Percentiles rank a stretch among this genome's conserved stretches.
These are phyloP conservation scores for Penicillium goetzii DNA, from an alignment of 495 filamentous ascomycete species.

Conservation along the genomic window DNA sequence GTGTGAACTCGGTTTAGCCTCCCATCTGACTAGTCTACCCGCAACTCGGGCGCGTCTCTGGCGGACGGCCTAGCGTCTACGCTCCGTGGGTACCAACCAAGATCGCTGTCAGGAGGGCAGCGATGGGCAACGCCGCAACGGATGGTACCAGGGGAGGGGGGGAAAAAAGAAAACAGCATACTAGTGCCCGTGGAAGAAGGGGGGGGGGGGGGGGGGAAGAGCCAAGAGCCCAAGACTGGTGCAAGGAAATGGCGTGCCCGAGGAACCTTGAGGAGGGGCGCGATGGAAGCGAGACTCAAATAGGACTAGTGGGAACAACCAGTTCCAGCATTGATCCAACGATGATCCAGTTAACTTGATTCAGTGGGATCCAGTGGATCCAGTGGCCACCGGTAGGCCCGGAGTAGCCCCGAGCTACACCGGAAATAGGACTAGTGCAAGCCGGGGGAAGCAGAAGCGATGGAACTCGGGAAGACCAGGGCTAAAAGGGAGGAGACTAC, in stretches of 20 bases:
- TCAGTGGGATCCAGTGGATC: constrained; percentile 6
- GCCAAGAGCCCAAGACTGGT: constrained; percentile 10
- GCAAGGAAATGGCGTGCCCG: constrained; percentile 46
- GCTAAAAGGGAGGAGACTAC: constrained; percentile 8
- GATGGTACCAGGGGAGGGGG: constrained; percentile 17
- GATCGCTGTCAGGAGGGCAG: constrained; percentile 30
- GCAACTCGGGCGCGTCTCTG: constrained; percentile 37
- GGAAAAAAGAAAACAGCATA: constrained; percentile 17
- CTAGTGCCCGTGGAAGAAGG: constrained; percentile 3
- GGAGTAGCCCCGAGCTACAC: constrained; percentile 9
- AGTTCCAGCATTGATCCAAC: constrained; percentile 4
- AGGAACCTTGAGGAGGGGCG: constrained; percentile 36
- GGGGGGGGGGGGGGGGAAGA: constrained; percentile 13
- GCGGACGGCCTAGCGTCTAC: constrained; percentile 41
- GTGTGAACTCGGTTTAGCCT: constrained; percentile 32
- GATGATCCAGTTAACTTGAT: not conserved
- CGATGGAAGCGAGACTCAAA: constrained; percentile 25
- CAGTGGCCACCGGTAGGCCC: not conserved
- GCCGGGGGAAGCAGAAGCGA: constrained; percentile 42
- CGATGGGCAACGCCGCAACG: constrained; percentile 7
- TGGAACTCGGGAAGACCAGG: constrained; percentile 38
- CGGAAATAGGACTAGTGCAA: constrained; percentile 32
- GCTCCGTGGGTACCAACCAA: constrained; percentile 43
- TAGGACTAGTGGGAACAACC: constrained; percentile 2
- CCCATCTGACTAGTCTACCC: constrained; percentile 48